Conservation (phyloP, 208 protist genomes). For the Phytomonas sp. region DNA sequence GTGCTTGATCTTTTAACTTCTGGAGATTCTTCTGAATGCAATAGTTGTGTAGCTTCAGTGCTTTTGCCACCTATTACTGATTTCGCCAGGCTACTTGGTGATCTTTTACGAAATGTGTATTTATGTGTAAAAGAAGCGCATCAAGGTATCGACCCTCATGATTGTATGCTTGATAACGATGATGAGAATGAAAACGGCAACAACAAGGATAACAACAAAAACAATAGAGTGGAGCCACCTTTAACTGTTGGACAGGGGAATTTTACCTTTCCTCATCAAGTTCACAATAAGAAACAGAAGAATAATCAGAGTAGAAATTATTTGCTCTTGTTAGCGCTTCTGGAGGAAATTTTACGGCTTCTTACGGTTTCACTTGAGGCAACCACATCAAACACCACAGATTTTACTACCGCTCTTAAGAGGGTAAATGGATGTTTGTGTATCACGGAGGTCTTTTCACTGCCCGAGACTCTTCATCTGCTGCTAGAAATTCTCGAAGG, state of each 20-base stretch:
- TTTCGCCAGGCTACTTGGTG: constrained; percentile 11
- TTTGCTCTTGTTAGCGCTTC: constrained; percentile 25
- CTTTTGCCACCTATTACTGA: too few species aligned
- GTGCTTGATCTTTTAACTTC: constrained; percentile 38
- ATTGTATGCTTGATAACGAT: constrained; percentile 15
- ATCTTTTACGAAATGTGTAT: constrained; percentile 26
- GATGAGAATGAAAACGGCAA: neutral
- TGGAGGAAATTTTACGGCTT: constrained; percentile 55
- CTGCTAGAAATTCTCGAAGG: constrained; percentile 29
- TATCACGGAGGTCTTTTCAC: constrained; percentile 20
- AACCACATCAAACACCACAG: constrained; percentile 27
- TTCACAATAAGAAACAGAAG: neutral
- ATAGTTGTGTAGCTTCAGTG: too few species aligned
- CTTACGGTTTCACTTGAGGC: constrained; percentile 38
- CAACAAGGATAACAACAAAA: neutral
- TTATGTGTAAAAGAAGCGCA: constrained; percentile 22
- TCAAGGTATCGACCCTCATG: constrained; percentile 14
- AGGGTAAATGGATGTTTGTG: too few species aligned
- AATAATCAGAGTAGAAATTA: constrained; percentile 13
- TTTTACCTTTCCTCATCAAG: neutral
- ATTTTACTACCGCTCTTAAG: too few species aligned
- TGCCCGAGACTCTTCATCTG: constrained; percentile 12
- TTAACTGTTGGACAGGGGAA: neutral
- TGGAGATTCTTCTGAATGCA: too few species aligned
- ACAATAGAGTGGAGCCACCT: neutral